Conservation (phyloP, 345 rosid genomes). For the Punica granatum region DNA sequence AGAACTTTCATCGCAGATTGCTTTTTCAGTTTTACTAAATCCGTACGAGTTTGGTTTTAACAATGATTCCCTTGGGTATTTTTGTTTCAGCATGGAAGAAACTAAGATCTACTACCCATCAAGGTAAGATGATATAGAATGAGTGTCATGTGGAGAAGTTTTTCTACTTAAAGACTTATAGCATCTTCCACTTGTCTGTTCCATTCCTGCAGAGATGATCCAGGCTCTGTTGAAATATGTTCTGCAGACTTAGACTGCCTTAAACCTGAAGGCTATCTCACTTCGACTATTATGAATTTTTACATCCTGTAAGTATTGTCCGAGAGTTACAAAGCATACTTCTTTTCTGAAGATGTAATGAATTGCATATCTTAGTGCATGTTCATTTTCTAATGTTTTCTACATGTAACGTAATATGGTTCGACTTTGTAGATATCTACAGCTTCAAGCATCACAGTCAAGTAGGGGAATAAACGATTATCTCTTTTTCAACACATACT, state of each 20-base stretch:
- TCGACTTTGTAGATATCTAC: constrained; percentile 49
- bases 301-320: constrained; percentile 51
- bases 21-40: neutral
- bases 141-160: neutral
- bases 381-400: neutral
- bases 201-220: constrained; percentile 56
- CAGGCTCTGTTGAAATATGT: constrained; percentile 50
- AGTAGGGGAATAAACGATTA: constrained; percentile 40
- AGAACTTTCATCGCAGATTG: constrained; percentile 5
- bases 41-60: constrained; percentile 5
- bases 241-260: constrained; percentile 58
- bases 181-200: neutral
- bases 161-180: constrained; percentile 2
- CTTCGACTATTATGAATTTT: constrained; percentile 79
- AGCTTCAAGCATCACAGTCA: constrained; percentile 41
- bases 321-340: neutral
- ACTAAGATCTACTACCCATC: constrained; percentile 61
- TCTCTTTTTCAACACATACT: constrained; percentile 80
- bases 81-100: constrained; percentile 43
- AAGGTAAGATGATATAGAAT: constrained; percentile 32
- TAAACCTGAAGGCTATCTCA: constrained; percentile 51
- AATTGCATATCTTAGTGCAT: neutral
- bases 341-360: neutral
- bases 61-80: constrained; percentile 18
- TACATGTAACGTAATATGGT: constrained; percentile 2